A percentile compares a stretch with the other conserved stretches of the same genome.
Conservation (phyloP, 2,329 filamentous ascomycete genomes). For the Colletotrichum acutatum region DNA sequence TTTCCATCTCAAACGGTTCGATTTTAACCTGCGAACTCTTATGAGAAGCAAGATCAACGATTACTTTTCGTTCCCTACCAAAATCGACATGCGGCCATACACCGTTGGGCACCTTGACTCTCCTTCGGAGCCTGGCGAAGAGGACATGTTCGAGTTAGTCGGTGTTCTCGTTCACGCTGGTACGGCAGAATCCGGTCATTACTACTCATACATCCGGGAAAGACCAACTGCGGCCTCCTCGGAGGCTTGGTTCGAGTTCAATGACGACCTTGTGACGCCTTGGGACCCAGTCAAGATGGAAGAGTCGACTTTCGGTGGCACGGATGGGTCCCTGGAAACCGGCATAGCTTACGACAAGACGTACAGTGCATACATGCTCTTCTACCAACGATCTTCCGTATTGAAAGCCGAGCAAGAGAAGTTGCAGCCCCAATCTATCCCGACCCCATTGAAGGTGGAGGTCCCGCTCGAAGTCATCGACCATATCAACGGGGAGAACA, state of each 20-base stretch:
- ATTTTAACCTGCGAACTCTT: slow-evolving; percentile 81
- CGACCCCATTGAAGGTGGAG: slow-evolving; percentile 56
- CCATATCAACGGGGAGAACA: slow-evolving; percentile 79
- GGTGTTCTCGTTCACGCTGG: slow-evolving; percentile 94
- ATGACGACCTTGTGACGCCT: slow-evolving; percentile 82
- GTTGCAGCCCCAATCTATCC: slow-evolving; percentile 49
- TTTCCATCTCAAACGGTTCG: slow-evolving; percentile 91
- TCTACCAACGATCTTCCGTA: slow-evolving; percentile 85
- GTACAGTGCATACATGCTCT: slow-evolving; percentile 96
- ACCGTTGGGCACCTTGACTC: slow-evolving; percentile 86
- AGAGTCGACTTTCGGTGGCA: slow-evolving; percentile 82
- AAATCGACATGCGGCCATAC: slow-evolving; percentile 89
- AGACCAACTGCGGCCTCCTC: slow-evolving; percentile 65
- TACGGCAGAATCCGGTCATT: slow-evolving; percentile 93
- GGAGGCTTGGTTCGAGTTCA: slow-evolving; percentile 87
- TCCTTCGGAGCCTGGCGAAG: slow-evolving; percentile 61
- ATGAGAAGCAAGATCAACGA: slow-evolving; percentile 95
- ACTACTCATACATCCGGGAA: slow-evolving; percentile 95
- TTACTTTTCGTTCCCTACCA: slow-evolving; percentile 85
- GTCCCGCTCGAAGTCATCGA: slow-evolving; percentile 59
- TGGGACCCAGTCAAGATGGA: slow-evolving; percentile 83
- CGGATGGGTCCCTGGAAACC: slow-evolving; percentile 62
- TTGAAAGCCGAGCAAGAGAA: slow-evolving; percentile 64
- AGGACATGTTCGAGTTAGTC: slow-evolving; percentile 92
- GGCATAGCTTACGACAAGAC: slow-evolving; percentile 71